Base-by-base conservation (phyloP, 192 early-diverging fungal species). In the Coemansia sp. region DNA sequence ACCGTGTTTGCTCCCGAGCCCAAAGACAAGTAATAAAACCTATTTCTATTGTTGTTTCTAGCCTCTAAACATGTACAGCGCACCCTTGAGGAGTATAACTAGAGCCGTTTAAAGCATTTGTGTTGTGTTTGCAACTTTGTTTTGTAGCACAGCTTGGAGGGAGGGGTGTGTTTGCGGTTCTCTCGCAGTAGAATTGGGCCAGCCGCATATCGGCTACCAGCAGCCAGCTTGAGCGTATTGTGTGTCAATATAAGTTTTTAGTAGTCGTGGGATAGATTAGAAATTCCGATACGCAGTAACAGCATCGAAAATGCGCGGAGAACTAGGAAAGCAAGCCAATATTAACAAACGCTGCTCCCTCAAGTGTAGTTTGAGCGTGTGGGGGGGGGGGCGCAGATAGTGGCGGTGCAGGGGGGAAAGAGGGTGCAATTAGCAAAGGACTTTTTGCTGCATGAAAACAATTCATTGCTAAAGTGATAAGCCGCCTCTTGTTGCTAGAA, bases 1-100 rank as follows among this genome's bases (percentile, higher is more conserved):
- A 52, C 40, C n/a, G 63, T 71, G 19, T 71, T 71, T 65, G 69
- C 69, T 23, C 35, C 52, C 38, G 69, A 71, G 55, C 32, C 63
- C 37, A 43, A 59, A 11, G 58, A 68, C 39, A 68, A 68, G n/a
- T 35, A 68, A 13, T 61, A 61, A 33, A 23, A 10, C 9, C 9
- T n/a, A n/a, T 4, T 30, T 55, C 14, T 14, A 21, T 55, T 55
- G 3, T 58, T 16, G 4, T 33, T 58, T 30, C 8, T 7, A 9
- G 35, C 23, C 19, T 33, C 28, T 58, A 17, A 33, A 58, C 47
- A 58, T 58, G 55, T 58, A 58, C 55, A 58, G 55, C n/a, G 30
- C 55, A 17, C 52, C 52, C 52, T 55, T 21, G n/a, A 21, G 7
- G 8, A 21, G 47, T 50, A 17, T 46, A 46, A 46, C 6, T 6